Conservation (phyloP, 2,329 filamentous ascomycete species). For the Fusarium papillatum region DNA sequence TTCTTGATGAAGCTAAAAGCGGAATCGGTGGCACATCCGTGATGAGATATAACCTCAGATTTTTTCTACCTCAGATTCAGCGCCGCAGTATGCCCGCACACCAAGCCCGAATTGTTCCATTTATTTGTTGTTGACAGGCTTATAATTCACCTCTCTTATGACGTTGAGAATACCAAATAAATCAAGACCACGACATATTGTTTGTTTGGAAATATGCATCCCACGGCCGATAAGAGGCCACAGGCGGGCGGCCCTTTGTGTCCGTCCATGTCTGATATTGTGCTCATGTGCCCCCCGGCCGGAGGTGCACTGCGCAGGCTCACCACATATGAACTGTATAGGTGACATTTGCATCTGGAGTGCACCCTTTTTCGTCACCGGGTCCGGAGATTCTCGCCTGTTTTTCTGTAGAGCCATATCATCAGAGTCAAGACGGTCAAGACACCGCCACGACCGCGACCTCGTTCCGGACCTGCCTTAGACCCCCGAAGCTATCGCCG, state of each 20-base stretch:
- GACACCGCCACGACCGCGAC: slow-evolving; percentile 25
- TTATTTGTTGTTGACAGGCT: slow-evolving; percentile 9
- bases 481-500: slow-evolving; percentile 18
- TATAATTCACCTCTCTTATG: neutral
- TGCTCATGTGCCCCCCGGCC: slow-evolving; percentile 21
- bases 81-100: neutral
- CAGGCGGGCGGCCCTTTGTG: slow-evolving; percentile 32
- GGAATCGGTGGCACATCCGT: slow-evolving; percentile 17
- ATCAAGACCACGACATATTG: slow-evolving; percentile 34
- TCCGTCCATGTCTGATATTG: slow-evolving; percentile 27
- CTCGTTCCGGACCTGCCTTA: slow-evolving; percentile 22
- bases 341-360: slow-evolving; percentile 29
- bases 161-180: neutral
- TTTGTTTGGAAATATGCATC: slow-evolving; percentile 42
- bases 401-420: neutral
- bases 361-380: slow-evolving; percentile 11
- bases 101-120: slow-evolving; percentile 12
- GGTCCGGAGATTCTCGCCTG: neutral
- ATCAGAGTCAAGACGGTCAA: slow-evolving; percentile 17
- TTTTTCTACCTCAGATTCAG: slow-evolving; percentile 6
- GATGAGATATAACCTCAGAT: slow-evolving; percentile 19
- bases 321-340: slow-evolving; percentile 31
- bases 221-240: slow-evolving; percentile 20
- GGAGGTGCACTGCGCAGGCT: slow-evolving; percentile 35
- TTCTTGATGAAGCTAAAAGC: slow-evolving; percentile 4